phyloP scores from a whole-genome alignment of 2,329 filamentous ascomycete genomes.

The Ceratocystis cacaofunesta region DNA sequence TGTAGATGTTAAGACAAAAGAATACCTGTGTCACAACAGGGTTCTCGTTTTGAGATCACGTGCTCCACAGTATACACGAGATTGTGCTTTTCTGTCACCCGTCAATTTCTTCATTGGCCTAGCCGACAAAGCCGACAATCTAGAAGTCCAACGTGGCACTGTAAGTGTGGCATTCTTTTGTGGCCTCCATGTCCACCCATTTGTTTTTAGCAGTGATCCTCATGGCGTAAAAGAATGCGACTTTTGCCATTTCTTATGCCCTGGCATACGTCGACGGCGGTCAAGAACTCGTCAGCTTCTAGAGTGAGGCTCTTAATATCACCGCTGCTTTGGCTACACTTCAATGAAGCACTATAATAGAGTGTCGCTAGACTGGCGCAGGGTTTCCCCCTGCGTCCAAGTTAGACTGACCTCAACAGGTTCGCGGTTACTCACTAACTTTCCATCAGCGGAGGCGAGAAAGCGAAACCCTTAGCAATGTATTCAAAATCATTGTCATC shows the following conservation, averaged over 20 bases:
- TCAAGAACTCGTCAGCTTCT: conserved; percentile 34
- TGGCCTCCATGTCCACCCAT: conserved; percentile 30
- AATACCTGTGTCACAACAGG: too few species aligned
- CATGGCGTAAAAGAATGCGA: conserved; percentile 39
- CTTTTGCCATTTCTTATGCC: conserved; percentile 31
- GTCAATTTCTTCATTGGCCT: conserved; percentile 40
- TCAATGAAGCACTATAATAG: conserved; percentile 32
- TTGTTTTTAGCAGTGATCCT: conserved; percentile 37
- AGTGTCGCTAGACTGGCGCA: conserved; percentile 33
- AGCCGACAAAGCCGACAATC: conserved; percentile 40
- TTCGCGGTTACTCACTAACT: conserved; percentile 50
- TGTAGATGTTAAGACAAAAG: too few species aligned
- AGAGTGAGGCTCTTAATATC: conserved; percentile 29
- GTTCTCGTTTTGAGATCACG: too few species aligned
- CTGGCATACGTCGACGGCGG: conserved; percentile 34
- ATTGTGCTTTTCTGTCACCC: too few species aligned
- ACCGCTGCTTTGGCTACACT: conserved; percentile 42
- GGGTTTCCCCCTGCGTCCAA: conserved; percentile 26
- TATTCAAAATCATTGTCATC: conserved; percentile 39
- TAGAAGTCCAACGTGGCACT: conserved; percentile 34
- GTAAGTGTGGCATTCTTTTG: conserved; percentile 32
- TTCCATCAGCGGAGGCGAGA: conserved; percentile 27
- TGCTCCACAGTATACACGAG: too few species aligned
- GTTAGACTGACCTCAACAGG: conserved; percentile 43
- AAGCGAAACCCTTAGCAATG: conserved; percentile 27